Evolutionary conservation across 768 basidiomycete genomes (phyloP).

Genomic region (Kwoniella newhampshirensis): DNA sequence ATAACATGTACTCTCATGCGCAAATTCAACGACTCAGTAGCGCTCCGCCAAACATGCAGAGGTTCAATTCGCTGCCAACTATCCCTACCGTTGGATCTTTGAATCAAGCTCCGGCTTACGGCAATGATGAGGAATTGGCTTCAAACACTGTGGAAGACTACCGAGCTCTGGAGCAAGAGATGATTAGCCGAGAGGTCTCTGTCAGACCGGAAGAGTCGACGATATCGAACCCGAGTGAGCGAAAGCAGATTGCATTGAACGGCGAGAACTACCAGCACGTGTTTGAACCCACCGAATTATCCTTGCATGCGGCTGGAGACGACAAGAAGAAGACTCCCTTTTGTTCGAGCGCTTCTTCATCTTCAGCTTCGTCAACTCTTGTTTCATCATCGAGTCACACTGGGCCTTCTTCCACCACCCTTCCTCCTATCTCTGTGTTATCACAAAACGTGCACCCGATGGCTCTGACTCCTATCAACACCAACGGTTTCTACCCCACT

Average conservation of each 20-base stretch:
- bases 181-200: conserved; percentile 26
- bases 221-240: no score
- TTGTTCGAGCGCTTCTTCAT: conserved; percentile 16
- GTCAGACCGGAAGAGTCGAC: not conserved
- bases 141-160: conserved; percentile 15
- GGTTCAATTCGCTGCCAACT: conserved; percentile 38
- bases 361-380: conserved; percentile 19
- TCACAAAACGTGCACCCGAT: conserved; percentile 6
- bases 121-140: not conserved
- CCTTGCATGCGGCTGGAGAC: not conserved
- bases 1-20: conserved; percentile 4
- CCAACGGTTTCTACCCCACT: conserved; percentile 25
- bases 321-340: conserved; percentile 16
- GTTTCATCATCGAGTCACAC: conserved; percentile 9
- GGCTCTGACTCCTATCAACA: conserved; percentile 12
- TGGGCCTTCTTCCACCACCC: not conserved
- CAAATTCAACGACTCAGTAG: conserved; percentile 30
- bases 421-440: conserved; percentile 13
- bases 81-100: conserved; percentile 25
- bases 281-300: conserved; percentile 12
- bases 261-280: conserved; percentile 5
- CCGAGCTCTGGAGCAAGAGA: conserved; percentile 23
- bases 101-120: conserved; percentile 16
- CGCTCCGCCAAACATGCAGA: conserved; percentile 34
- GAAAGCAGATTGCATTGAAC: no score